Evolutionary conservation across 129 eudicot species (phyloP).

Genomic region (Tagetes patula): DNA sequence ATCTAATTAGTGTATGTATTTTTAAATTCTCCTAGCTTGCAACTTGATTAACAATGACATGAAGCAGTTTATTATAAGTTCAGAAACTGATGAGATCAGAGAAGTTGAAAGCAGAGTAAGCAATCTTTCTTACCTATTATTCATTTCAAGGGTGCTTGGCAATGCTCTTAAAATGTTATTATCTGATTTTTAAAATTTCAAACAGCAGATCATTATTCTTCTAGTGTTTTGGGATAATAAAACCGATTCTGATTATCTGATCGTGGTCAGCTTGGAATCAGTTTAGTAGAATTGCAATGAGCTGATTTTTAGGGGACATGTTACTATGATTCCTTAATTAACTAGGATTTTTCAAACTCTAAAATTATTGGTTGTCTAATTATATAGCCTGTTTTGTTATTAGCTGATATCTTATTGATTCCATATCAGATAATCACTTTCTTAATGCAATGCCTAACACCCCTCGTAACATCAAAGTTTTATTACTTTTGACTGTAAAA

Average conservation of each 20-base stretch:
- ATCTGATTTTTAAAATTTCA: not conserved
- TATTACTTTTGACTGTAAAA: constrained; percentile 1
- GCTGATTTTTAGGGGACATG: not conserved
- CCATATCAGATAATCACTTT: not conserved
- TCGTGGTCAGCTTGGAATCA: not conserved
- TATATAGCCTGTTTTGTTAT: not conserved
- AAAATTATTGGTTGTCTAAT: not conserved
- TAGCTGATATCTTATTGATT: not conserved
- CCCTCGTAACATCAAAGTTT: not conserved
- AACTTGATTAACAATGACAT: constrained; percentile 82
- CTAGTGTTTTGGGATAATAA: not conserved
- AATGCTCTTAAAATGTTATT: constrained; percentile 4
- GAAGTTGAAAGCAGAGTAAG: constrained; percentile 81
- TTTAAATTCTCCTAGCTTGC: constrained; percentile 64
- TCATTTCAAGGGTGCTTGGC: not conserved
- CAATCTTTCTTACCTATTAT: constrained; percentile 8
- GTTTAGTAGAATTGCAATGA: not conserved
- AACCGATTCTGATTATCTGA: not conserved
- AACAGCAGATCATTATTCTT: not conserved
- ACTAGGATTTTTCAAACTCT: not conserved
- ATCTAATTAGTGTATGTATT: constrained; percentile 11
- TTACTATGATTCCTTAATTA: not conserved
- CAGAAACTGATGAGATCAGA: constrained; percentile 90
- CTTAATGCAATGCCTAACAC: not conserved
- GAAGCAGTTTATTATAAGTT: constrained; percentile 88